Evolutionary conservation across 345 rosid genomes (phyloP), one percentile per base, ranked within the genome.

Genomic region (Leavenworthia alabamica): DNA sequence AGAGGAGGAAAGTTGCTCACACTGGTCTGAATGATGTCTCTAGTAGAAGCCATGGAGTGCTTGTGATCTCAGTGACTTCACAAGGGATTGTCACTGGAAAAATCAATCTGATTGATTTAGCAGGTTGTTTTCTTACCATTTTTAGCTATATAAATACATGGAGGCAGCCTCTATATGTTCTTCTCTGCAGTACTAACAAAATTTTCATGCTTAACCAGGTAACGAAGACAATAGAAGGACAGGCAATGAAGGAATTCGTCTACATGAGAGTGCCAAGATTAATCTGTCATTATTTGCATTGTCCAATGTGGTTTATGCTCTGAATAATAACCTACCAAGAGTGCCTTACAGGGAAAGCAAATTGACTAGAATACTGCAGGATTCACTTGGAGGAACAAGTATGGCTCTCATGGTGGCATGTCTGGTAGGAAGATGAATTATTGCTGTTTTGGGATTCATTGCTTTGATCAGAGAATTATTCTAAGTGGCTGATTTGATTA

Each of bases 331-430:
- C 48, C 73, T 76, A 16, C 67, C 83, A 3, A 72, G 92, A 37
- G 83, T 87, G 16, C 97, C 97, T 3, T 93, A 93, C 37, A 77
- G 96, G 53, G 97, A 93, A 74, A 93, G 95, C 83, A 93, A 89
- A 70, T 68, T 89, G 82, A 89, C 99, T 27, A 77, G 97, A 39
- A 87, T 93, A 70, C 50, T 89, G 78, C 97, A 89, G 66, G 97
- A 93, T 65, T 93, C 99, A 19, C 82, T 93, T 14, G 99, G 99
- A 33, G 99, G 99, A 62, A 84, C 81, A 31, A 93, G 90, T 39
- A 78, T 75, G 23, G 81, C 96, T 46, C 69, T 93, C 68, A 87
- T 89, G 99, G 87, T 89, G 28, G 96, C 95, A 53, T 93, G 99
- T 46, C 72, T 93, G 78, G 99, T 93, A 78, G 17, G 77, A n/a